These are phyloP conservation scores for Rhizopogon vinicolor DNA, from an alignment of 768 basidiomycete genomes.

Conservation along the genomic window DNA sequence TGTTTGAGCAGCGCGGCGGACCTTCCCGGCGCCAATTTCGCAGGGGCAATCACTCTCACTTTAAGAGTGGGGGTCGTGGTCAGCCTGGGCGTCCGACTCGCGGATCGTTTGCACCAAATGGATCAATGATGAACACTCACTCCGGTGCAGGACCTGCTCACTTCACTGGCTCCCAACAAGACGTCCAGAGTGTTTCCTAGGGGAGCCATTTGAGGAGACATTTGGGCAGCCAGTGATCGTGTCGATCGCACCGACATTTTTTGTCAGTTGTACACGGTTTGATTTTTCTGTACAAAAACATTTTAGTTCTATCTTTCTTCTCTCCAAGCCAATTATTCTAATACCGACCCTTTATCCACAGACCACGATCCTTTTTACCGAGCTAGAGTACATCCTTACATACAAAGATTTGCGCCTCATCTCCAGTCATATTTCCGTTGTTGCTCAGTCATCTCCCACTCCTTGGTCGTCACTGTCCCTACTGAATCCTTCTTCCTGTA, in stretches of 20 bases:
- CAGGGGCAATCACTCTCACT: conserved; percentile 23
- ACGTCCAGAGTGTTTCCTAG: background rate
- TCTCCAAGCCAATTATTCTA: conserved; percentile 2
- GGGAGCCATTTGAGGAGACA: background rate
- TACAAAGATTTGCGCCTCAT: background rate
- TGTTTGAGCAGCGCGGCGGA: conserved; percentile 19
- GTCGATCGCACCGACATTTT: background rate
- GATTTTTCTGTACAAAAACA: conserved; percentile 5
- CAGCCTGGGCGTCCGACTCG: conserved; percentile 16
- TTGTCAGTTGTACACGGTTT: background rate
- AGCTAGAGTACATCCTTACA: background rate
- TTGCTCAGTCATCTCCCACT: background rate
- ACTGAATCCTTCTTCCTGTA: background rate
- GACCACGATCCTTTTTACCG: background rate
- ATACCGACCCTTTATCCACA: conserved; percentile 8
- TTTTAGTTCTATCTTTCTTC: conserved; percentile 10
- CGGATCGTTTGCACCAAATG: conserved; percentile 2
- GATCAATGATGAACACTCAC: background rate
- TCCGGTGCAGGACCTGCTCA: background rate
- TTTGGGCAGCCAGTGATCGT: background rate
- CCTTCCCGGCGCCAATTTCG: conserved; percentile 28
- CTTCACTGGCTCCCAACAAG: background rate
- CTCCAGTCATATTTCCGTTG: background rate
- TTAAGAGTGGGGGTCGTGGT: conserved; percentile 18
- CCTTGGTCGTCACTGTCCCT: background rate